Evolutionary conservation across 1,284 basidiomycete species (phyloP).

Genomic region (Sporisorium scitamineum): DNA sequence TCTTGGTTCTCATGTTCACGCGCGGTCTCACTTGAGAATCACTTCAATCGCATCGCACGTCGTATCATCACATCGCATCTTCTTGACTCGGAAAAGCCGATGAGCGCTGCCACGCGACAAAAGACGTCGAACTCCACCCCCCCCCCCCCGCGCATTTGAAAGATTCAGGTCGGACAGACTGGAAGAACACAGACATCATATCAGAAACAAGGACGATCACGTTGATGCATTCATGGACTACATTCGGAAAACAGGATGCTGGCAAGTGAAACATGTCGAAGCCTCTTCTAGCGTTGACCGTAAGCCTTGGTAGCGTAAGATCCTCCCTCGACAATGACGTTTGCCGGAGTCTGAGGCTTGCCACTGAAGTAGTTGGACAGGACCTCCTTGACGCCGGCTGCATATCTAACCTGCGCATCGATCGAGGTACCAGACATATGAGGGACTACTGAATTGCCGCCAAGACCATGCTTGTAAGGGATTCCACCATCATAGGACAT

Average conservation of each 20-base stretch:
- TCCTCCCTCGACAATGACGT: conserved; percentile 77
- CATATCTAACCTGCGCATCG: conserved; percentile 90
- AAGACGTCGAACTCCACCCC: no score
- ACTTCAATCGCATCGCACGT: no score
- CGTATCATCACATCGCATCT: no score
- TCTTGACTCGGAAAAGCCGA: no score
- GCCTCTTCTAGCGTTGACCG: conserved; percentile 56
- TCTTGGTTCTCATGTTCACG: no score
- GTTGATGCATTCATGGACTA: neutral
- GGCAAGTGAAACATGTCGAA: neutral
- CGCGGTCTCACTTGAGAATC: no score
- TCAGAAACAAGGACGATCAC: neutral
- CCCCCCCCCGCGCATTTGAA: no score
- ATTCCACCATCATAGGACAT: conserved; percentile 73
- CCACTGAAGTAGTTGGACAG: conserved; percentile 80
- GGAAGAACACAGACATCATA: no score
- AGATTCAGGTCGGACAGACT: neutral
- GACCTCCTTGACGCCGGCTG: conserved; percentile 82
- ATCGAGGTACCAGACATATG: conserved; percentile 76
- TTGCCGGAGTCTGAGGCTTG: conserved; percentile 77
- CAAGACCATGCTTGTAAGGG: conserved; percentile 77
- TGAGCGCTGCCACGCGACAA: no score
- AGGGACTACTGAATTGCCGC: conserved; percentile 73
- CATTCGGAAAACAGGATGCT: neutral
- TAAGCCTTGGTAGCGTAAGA: conserved; percentile 68